Conservation (phyloP, 345 rosid genomes). For the Cardamine chenopodiifolia region DNA sequence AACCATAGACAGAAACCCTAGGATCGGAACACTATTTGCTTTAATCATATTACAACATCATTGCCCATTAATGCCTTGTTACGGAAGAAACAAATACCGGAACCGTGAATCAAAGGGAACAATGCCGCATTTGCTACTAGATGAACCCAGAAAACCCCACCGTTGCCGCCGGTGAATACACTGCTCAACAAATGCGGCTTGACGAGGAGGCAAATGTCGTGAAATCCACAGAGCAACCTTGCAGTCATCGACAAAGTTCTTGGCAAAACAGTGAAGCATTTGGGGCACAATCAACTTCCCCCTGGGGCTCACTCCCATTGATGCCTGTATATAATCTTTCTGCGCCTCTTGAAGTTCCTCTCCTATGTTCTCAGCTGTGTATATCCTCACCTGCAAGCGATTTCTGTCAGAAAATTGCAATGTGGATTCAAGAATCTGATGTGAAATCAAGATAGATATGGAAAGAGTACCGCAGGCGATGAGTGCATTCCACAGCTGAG, state of each 20-base stretch:
- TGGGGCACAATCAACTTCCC: conserved; percentile 87
- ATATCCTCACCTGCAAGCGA: conserved; percentile 67
- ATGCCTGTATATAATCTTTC: conserved; percentile 72
- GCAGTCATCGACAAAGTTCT: conserved; percentile 67
- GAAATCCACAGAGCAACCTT: conserved; percentile 84
- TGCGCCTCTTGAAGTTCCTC: conserved; percentile 87
- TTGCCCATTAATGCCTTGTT: conserved; percentile 27
- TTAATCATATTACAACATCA: neutral
- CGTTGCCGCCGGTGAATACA: conserved; percentile 73
- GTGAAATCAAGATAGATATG: neutral
- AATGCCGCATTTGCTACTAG: conserved; percentile 66
- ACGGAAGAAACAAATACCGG: conserved; percentile 76
- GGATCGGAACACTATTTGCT: neutral
- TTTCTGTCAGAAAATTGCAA: conserved; percentile 8
- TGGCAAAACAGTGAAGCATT: conserved; percentile 79
- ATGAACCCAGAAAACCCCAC: conserved; percentile 66
- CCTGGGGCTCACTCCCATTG: conserved; percentile 80
- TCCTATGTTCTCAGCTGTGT: conserved; percentile 61
- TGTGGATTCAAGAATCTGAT: neutral
- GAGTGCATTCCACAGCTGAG: conserved; percentile 91
- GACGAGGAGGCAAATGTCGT: conserved; percentile 70
- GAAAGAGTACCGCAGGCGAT: conserved; percentile 73
- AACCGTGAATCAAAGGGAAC: conserved; percentile 79
- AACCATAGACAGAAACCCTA: conserved; percentile 29
- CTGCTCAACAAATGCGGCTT: conserved; percentile 78